phyloP scores from a whole-genome alignment of 768 basidiomycete species.

The Leccinum disarticulatum region DNA sequence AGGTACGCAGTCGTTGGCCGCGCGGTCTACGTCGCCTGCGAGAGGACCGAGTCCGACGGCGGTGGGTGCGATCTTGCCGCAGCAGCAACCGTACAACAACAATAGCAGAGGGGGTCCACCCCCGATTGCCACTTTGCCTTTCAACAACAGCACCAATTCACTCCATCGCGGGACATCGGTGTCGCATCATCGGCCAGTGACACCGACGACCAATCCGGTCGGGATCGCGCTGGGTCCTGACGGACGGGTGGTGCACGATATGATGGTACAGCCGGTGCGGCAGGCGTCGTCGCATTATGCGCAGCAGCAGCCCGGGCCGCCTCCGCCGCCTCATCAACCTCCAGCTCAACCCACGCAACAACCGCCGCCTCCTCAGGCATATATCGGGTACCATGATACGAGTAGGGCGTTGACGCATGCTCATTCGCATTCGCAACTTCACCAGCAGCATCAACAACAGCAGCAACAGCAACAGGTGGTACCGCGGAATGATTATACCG shows the following conservation, averaged over 20 bases:
- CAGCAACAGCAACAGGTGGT: slow-evolving; percentile 17
- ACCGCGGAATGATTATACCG: slow-evolving; percentile 22
- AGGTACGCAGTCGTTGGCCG: slow-evolving; percentile 58
- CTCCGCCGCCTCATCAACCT: background rate
- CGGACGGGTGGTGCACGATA: slow-evolving; percentile 80
- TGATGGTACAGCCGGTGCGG: slow-evolving; percentile 48
- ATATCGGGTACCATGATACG: slow-evolving; percentile 20
- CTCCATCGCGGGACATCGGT: slow-evolving; percentile 23
- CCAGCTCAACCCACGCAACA: slow-evolving; percentile 10
- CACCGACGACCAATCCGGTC: slow-evolving; percentile 67
- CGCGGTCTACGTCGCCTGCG: slow-evolving; percentile 63
- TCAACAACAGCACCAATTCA: slow-evolving; percentile 5
- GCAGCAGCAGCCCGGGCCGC: background rate
- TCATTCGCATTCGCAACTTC: slow-evolving; percentile 31
- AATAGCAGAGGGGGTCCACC: slow-evolving; percentile 14
- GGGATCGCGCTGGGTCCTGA: slow-evolving; percentile 81
- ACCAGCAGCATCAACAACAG: slow-evolving; percentile 30
- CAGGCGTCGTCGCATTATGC: slow-evolving; percentile 13
- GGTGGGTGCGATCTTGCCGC: background rate
- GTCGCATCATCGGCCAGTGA: slow-evolving; percentile 47
- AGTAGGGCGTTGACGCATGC: slow-evolving; percentile 31
- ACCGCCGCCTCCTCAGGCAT: slow-evolving; percentile 16
- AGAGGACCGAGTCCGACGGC: slow-evolving; percentile 23
- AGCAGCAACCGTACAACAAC: slow-evolving; percentile 1
- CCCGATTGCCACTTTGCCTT: background rate